These are phyloP conservation scores for Canna indica DNA, from an alignment of 176 grass and related monocot genomes.

Conservation along the genomic window DNA sequence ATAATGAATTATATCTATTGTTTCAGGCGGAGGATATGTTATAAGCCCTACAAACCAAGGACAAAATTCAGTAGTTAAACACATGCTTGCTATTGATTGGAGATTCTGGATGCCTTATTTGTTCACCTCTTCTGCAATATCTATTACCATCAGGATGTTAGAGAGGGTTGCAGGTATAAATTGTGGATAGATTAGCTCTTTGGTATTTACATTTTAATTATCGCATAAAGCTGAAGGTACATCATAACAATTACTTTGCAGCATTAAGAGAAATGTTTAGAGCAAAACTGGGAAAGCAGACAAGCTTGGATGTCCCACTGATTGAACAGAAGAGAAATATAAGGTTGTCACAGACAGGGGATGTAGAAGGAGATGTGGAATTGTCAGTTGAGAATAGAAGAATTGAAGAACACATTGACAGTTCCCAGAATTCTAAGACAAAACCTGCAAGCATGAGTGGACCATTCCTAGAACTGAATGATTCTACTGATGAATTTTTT, in stretches of 20 bases:
- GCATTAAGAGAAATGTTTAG: conserved; percentile 14
- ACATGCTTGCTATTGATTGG: conserved; percentile 99
- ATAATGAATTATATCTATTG: conserved; percentile 8
- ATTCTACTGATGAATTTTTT: conserved; percentile 25
- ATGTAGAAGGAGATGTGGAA: conserved; percentile 5
- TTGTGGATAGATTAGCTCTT: not conserved
- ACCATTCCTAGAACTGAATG: conserved; percentile 11
- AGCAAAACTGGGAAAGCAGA: not conserved
- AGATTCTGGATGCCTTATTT: conserved; percentile 92
- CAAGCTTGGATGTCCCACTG: conserved; percentile 5
- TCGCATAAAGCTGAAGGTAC: not conserved
- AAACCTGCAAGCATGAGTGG: not conserved
- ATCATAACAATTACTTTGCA: not conserved
- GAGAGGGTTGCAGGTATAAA: conserved; percentile 67
- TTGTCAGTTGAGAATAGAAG: not conserved
- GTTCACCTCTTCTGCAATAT: conserved; percentile 63
- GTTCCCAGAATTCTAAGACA: not conserved
- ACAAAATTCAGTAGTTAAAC: conserved; percentile 84
- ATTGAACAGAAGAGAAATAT: conserved; percentile 1
- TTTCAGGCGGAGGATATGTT: conserved; percentile 90
- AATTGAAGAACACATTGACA: conserved; percentile 7
- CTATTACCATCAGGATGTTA: conserved; percentile 79
- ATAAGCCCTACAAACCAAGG: conserved; percentile 89
- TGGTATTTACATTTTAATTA: not conserved
- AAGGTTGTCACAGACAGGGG: not conserved